These are phyloP conservation scores for Oryza meyeriana DNA, from an alignment of 176 grass and related monocot species.

Conservation along the genomic window DNA sequence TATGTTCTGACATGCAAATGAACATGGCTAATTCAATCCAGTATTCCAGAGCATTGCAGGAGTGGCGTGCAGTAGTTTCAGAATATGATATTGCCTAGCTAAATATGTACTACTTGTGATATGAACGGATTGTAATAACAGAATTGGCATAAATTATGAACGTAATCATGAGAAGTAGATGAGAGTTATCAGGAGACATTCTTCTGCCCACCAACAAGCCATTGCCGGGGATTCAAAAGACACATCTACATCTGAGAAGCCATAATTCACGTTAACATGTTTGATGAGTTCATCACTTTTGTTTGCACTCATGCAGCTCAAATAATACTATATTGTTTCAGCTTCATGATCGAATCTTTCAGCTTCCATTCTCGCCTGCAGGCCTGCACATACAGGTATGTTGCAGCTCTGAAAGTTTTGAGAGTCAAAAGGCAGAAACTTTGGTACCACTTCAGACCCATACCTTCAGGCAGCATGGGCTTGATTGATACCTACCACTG, in stretches of 20 bases:
- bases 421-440: conserved; percentile 44
- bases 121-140: background rate
- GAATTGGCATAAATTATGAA: background rate
- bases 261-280: conserved; percentile 13
- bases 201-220: conserved; percentile 20
- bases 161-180: background rate
- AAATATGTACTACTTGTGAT: background rate
- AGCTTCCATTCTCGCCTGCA: conserved; percentile 53
- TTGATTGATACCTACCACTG: conserved; percentile 28
- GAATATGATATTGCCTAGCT: background rate
- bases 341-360: conserved; percentile 30
- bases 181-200: conserved; percentile 39
- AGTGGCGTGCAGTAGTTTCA: background rate
- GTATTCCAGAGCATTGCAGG: background rate
- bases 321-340: conserved; percentile 9
- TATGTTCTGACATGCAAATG: background rate
- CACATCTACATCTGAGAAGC: conserved; percentile 27
- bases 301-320: conserved; percentile 24
- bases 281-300: conserved; percentile 31
- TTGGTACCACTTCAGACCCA: conserved; percentile 45
- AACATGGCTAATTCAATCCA: background rate
- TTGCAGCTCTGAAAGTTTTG: conserved; percentile 42
- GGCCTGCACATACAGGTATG: conserved; percentile 33
- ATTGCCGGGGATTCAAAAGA: conserved; percentile 44
- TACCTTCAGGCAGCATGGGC: conserved; percentile 45